phyloP scores from a whole-genome alignment of 371 early-diverging fungal species.

The Nematocida sp. region DNA sequence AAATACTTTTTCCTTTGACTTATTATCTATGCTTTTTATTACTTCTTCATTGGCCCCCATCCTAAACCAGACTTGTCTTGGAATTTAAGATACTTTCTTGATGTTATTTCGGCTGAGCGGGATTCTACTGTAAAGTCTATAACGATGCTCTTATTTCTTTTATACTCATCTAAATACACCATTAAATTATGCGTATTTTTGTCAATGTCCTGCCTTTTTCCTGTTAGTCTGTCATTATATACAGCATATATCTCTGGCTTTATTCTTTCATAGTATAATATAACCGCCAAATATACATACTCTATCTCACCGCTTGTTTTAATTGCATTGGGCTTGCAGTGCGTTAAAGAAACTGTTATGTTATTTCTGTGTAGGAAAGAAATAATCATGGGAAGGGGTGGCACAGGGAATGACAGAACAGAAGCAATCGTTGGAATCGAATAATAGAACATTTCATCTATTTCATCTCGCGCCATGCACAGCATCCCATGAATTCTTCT shows the following conservation, averaged over 20 bases:
- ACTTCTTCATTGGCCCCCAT: constrained; percentile 52
- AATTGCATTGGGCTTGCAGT: constrained; percentile 78
- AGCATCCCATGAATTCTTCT: constrained; percentile 87
- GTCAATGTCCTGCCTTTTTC: constrained; percentile 6
- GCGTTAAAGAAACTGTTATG: constrained; percentile 83
- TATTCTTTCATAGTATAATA: constrained; percentile 29
- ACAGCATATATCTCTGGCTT: constrained; percentile 23
- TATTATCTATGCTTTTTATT: not conserved
- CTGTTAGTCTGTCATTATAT: constrained; percentile 6
- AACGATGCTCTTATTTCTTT: not conserved
- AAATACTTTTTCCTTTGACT: constrained; percentile 14
- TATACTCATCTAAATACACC: constrained; percentile 3
- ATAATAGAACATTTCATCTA: constrained; percentile 68
- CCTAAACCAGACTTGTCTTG: constrained; percentile 44
- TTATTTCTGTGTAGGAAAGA: constrained; percentile 86
- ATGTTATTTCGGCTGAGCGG: not conserved
- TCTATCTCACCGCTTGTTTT: constrained; percentile 87
- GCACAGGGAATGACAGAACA: constrained; percentile 41
- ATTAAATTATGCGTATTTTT: constrained; percentile 23
- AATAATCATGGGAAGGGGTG: constrained; percentile 65
- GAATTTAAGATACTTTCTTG: constrained; percentile 44
- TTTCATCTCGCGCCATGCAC: constrained; percentile 77
- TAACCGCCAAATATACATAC: constrained; percentile 75
- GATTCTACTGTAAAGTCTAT: constrained; percentile 7
- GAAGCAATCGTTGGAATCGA: constrained; percentile 56